Base-by-base conservation (phyloP, 805 yeast species). In the Spathaspora girioi region DNA sequence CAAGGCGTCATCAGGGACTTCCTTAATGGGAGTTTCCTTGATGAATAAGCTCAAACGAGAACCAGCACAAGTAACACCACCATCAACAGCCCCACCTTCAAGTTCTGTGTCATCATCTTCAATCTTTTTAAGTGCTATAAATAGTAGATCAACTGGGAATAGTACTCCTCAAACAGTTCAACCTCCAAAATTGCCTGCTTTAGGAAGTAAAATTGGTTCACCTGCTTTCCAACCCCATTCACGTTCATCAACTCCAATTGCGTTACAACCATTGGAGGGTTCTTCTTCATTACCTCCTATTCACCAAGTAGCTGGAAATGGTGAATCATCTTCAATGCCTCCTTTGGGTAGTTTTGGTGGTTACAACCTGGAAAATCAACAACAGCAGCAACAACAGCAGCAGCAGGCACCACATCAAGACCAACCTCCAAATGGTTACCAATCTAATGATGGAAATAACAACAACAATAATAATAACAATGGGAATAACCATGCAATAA, bases 141-240 rank as follows among this genome's bases (percentile, higher is more conserved):
- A 56, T 51, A 38, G 29, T 20, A 26, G 17, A 19, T 57, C 60
- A 43, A 17, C 40, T 10, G 43, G 43, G 11, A 52, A 54, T 19
- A 27, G 11, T 23, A 29, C 38, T 15, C 65, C 76, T 26, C 69
- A 56, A 59, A n/a, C n/a, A n/a, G 66, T 59, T 2, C 50, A 48
- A 8, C 63, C 70, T 7, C 70, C 72, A 8, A 68, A 63, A 54
- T 60, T 70, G 50, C 75, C 75, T 12, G 62, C 73, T 1, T 59
- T 69, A 38, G 69, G 69, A 49, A 55, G 55, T n/a, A 53, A 60
- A 26, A 56, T 59, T 17, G 64, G 75, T 1, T 71, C 79, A 1
- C 80, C 81, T 1, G 68, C 77, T 2, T 76, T 78, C 54, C 80
- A 79, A 0, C 77, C 82, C 4, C 79, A 74, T 52, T 71, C 51